Percentiles rank a stretch among this genome's conserved stretches.
These are phyloP conservation scores for Balansia obtecta DNA, from an alignment of 2,329 filamentous ascomycete species.

Conservation along the genomic window DNA sequence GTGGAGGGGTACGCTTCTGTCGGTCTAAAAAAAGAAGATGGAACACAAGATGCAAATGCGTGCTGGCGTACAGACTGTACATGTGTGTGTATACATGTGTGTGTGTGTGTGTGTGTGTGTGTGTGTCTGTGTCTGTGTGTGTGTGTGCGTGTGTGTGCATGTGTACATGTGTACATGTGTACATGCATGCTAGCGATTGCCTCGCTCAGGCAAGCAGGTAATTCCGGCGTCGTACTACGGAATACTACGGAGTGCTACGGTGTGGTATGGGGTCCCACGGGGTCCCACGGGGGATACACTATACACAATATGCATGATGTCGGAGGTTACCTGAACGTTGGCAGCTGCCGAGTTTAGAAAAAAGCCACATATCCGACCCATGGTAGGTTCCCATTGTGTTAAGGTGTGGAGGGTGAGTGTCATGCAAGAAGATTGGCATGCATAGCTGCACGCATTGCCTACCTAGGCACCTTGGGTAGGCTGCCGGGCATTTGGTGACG, in stretches of 20 bases:
- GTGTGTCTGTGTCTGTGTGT: too few relatives aligned
- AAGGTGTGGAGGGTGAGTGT: neutral
- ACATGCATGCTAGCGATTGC: neutral
- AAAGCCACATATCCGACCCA: neutral
- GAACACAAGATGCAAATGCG: neutral
- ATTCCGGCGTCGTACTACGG: neutral
- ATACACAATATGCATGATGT: neutral
- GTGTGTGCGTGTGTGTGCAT: too few relatives aligned
- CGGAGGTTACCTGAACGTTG: neutral
- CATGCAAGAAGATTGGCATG: neutral
- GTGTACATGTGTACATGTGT: neutral
- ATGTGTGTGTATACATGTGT: neutral
- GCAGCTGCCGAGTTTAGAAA: neutral
- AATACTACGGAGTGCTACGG: too few relatives aligned
- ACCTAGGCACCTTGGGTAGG: neutral
- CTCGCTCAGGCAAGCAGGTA: neutral
- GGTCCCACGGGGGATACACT: too few relatives aligned
- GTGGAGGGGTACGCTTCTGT: slow-evolving; percentile 6
- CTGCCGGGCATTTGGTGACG: neutral
- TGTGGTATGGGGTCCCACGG: too few relatives aligned
- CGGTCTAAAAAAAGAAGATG: slow-evolving; percentile 1
- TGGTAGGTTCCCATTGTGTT: neutral
- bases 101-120: too few relatives aligned
- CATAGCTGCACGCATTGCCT: neutral
- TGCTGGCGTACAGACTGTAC: neutral